phyloP scores from a whole-genome alignment of 106 monocot genomes.

The Apostasia shenzhenica region DNA sequence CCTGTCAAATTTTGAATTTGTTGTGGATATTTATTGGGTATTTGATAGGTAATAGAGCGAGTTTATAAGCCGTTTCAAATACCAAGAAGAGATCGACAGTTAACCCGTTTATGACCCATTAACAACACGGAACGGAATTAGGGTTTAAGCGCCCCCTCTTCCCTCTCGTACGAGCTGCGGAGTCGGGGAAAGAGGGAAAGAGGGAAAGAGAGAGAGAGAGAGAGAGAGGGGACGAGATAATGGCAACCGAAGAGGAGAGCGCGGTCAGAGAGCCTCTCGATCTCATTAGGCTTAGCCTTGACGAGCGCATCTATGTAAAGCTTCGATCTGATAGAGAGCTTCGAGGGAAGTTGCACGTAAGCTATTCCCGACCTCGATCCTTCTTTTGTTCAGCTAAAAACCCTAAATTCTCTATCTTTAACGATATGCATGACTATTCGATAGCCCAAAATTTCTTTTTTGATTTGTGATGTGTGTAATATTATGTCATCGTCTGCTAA shows the following conservation, averaged over 20 bases:
- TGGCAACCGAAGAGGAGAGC: slow-evolving; percentile 49
- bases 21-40: no score
- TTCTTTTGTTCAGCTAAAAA: neutral
- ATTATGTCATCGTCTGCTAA: neutral
- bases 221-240: neutral
- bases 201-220: neutral
- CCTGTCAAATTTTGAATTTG: no score
- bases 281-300: slow-evolving; percentile 61
- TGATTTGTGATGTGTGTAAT: neutral
- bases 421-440: neutral
- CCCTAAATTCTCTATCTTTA: neutral
- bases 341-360: slow-evolving; percentile 51
- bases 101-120: neutral
- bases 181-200: neutral
- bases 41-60: no score
- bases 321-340: slow-evolving; percentile 59
- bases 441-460: neutral
- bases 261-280: slow-evolving; percentile 65
- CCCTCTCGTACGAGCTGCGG: neutral
- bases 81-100: no score
- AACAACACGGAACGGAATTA: no score
- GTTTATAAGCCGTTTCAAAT: no score
- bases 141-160: neutral
- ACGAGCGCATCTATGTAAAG: slow-evolving; percentile 69
- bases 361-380: neutral